Conservation (phyloP, 1,139 yeast genomes). For the Saccharomyces hybrid region DNA sequence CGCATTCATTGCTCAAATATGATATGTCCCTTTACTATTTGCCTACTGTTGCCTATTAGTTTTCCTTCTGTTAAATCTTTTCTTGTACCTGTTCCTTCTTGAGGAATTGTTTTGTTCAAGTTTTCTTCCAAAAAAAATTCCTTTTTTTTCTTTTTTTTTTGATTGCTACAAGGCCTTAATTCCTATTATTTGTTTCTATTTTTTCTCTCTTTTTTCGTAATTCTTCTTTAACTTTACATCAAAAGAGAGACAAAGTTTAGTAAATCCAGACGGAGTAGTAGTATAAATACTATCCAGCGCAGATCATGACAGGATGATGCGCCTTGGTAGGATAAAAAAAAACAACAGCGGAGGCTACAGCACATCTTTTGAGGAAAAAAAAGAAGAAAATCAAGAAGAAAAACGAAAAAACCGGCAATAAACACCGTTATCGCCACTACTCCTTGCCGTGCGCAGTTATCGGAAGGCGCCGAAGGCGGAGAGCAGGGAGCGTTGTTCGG, state of each 20-base stretch:
- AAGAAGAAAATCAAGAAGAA: neutral
- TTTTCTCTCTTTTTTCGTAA: neutral
- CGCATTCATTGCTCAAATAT: neutral
- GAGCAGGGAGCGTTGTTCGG: neutral
- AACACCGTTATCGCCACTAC: neutral
- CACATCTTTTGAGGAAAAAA: neutral
- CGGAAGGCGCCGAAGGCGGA: neutral
- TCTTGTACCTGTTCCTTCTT: neutral
- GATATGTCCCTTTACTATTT: neutral
- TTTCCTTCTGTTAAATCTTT: neutral
- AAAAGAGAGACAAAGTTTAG: neutral
- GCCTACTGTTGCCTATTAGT: conserved; percentile 26
- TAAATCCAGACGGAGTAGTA: neutral
- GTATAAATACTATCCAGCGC: neutral
- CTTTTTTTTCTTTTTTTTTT: neutral
- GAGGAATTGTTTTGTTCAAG: neutral
- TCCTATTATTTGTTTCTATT: no score
- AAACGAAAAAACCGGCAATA: neutral
- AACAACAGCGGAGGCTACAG: neutral
- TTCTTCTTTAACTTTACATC: neutral
- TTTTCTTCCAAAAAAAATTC: neutral
- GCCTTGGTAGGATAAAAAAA: neutral
- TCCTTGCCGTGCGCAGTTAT: neutral
- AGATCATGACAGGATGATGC: neutral
- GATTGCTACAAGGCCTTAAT: no score